Evolutionary conservation across 352 stramenopile genomes (phyloP), one percentile per base, ranked within the genome.

Genomic region (Phytopythium helicoides): DNA sequence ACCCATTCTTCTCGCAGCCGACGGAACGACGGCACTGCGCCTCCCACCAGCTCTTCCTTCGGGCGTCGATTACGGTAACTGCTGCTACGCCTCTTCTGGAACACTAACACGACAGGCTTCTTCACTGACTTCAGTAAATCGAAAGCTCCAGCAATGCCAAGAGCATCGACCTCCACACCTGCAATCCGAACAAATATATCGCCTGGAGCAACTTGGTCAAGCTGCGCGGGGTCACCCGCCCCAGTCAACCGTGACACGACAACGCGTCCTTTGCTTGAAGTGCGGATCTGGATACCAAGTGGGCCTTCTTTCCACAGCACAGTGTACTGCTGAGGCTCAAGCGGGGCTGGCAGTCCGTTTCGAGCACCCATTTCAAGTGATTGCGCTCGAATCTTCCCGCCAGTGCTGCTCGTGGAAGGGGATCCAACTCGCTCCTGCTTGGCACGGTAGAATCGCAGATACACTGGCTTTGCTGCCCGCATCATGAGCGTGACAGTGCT

Each of bases 241-340:
- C 80, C 80, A 6, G 84, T 94, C 28, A 93, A 70, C 22, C 84
- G 72, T 7, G 85, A 78, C 31, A 95, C 76, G 15, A 90, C 71
- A n/a, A 93, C 78, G 14, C 64, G 66, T 6, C 78, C 71, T 40
- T 86, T 68, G 37, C 57, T 72, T 3, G 75, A 86, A 18, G 71
- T 76, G 31, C 86, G 89, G 52, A 95, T 92, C 58, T 92, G 82
- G 48, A 95, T 87, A 10, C 85, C 85, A 6, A 95, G 69, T 5
- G 83, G 77, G 1, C 85, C 85, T 6, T 88, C 76, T 18, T 69
- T 61, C 85, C 85, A 95, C 18, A 89, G 46, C 14, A 95, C 72
- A 7, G 76, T 73, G 62, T 93, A 95, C 57, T 93, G 79, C 25
- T 58, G 68, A 3, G 71, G 62, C 5, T 77, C 64, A 45, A 73